Evolutionary conservation across 2,329 filamentous ascomycete genomes (phyloP), one percentile per base, ranked within the genome.

Genomic region (Calonectria honghensis): DNA sequence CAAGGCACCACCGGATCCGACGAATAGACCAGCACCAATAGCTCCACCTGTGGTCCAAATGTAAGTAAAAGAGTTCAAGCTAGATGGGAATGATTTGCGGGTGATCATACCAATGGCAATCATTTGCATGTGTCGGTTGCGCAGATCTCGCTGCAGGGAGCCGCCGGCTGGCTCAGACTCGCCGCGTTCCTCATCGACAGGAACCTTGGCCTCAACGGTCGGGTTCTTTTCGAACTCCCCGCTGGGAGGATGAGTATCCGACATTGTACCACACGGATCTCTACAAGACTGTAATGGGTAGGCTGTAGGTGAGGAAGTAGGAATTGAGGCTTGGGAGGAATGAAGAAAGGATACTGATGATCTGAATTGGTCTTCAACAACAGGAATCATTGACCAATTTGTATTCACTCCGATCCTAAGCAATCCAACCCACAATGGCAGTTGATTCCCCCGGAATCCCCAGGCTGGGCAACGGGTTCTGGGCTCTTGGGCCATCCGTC

Each of bases 81-180:
- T 20, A 4, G 24, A 41, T 20, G 13, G 16, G 57, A 27, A 32
- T 37, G 24, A 71, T 82, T 35, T 86, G 90, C 94, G 94, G 81
- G 98, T 97, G 14, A 94, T 96, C 64, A 95, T 95, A 79, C 95
- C 95, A 77, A 98, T 97, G 20, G 96, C 96, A 88, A 98, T 98
- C 96, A 98, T 98, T 87, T 98, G 96, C 83, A 98, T 84, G 87
- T 98, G 96, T 68, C 95, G 89, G 24, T 92, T 92, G 86, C 96
- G 96, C 78, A 97, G 86, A 83, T 92, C 93, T 81, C 95, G 48
- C 31, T 67, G 64, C 14, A 67, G 48, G 14, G 64, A 29, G 57
- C 57, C 57, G 32, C 24, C 24, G 3, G 35, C 52, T 16, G 31
- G 37, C 35, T 41, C 37, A 20, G 57, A 39, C 35, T 63, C 57